These are phyloP conservation scores for Brassica balearica DNA, from an alignment of 441 rosid species.

Conservation along the genomic window DNA sequence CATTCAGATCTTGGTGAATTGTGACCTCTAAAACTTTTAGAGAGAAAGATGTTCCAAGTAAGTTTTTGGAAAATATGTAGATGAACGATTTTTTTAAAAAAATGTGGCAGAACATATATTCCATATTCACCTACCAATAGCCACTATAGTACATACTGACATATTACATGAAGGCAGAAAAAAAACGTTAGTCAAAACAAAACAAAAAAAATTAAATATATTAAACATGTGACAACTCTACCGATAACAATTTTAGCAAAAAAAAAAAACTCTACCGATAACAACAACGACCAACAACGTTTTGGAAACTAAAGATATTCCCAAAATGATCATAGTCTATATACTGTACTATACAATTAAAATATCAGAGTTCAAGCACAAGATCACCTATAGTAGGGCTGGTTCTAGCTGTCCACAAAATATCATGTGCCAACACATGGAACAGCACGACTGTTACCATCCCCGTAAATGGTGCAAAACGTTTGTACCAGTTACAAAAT, in stretches of 20 bases:
- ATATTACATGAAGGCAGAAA: neutral
- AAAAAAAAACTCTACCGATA: neutral
- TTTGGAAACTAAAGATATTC: neutral
- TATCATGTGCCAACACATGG: neutral
- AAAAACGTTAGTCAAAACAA: neutral
- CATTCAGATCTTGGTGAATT: no score
- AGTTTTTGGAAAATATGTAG: no score
- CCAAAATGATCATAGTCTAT: neutral
- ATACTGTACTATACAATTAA: neutral
- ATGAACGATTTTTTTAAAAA: no score
- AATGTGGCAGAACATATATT: no score
- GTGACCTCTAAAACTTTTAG: no score
- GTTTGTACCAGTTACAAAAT: neutral
- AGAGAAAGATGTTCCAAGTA: no score
- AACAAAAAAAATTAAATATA: neutral
- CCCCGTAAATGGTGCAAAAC: neutral
- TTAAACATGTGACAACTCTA: neutral
- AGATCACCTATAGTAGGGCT: no score
- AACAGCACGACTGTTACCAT: neutral
- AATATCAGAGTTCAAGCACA: neutral
- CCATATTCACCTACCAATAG: no score
- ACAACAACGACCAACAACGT: constrained; percentile 2
- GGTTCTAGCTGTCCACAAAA: neutral
- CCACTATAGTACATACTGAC: no score
- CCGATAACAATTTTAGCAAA: neutral